Evolutionary conservation across 2,329 filamentous ascomycete genomes (phyloP).

Genomic region (Penicillium sp.): DNA sequence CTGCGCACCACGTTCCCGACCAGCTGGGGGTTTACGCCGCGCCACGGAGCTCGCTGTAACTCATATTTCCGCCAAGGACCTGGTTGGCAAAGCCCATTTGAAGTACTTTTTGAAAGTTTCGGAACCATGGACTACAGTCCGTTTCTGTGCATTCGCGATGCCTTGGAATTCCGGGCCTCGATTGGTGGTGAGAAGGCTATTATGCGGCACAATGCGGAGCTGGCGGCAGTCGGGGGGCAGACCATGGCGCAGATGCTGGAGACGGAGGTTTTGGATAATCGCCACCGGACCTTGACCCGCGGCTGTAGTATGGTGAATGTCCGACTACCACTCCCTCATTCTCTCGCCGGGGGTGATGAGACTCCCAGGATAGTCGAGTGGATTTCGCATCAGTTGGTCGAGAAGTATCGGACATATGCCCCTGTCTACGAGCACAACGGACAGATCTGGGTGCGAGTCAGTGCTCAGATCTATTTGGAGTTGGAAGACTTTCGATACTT

Average conservation of each 20-base stretch:
- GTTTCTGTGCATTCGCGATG: slow-evolving; percentile 63
- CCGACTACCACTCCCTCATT: slow-evolving; percentile 54
- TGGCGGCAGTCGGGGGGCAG: slow-evolving; percentile 58
- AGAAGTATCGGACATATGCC: slow-evolving; percentile 62
- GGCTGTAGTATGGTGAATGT: slow-evolving; percentile 63
- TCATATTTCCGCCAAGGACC: slow-evolving; percentile 4
- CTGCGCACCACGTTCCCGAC: slow-evolving; percentile 68
- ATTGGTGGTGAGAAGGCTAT: slow-evolving; percentile 65
- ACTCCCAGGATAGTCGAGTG: slow-evolving; percentile 47
- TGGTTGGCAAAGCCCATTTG: slow-evolving; percentile 50
- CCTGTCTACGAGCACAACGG: slow-evolving; percentile 54
- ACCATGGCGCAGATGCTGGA: slow-evolving; percentile 55
- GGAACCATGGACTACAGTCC: slow-evolving; percentile 65
- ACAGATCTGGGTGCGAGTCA: slow-evolving; percentile 62
- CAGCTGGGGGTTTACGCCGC: slow-evolving; percentile 62
- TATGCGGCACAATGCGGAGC: slow-evolving; percentile 51
- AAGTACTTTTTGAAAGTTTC: slow-evolving; percentile 63
- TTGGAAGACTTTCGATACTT: slow-evolving; percentile 65
- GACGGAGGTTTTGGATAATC: slow-evolving; percentile 58
- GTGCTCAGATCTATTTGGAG: slow-evolving; percentile 72
- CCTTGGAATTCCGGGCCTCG: slow-evolving; percentile 59
- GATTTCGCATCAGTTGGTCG: slow-evolving; percentile 48
- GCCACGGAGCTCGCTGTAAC: neutral
- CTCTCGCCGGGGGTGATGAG: slow-evolving; percentile 9
- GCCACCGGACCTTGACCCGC: slow-evolving; percentile 4